These are phyloP conservation scores for Onygenales sp. DNA, from an alignment of 2,329 filamentous ascomycete species.

Conservation along the genomic window DNA sequence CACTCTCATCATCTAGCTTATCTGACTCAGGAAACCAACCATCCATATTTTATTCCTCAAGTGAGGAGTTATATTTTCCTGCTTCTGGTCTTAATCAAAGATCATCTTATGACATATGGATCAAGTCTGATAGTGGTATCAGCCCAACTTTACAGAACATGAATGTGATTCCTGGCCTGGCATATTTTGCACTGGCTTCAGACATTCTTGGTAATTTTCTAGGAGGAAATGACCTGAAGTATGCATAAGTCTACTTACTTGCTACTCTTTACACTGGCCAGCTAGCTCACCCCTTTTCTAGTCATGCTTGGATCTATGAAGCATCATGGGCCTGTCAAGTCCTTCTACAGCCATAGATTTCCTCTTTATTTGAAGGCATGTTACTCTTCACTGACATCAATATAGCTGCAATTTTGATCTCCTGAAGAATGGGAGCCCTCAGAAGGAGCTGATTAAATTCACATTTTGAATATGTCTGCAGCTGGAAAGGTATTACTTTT, in stretches of 20 bases:
- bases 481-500: constrained; percentile 62
- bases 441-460: constrained; percentile 57
- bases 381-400: not conserved
- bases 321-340: constrained; percentile 56
- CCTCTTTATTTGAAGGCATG: not conserved
- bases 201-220: constrained; percentile 77
- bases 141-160: constrained; percentile 48
- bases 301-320: constrained; percentile 60
- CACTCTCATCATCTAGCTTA: not conserved
- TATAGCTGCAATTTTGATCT: constrained; percentile 25
- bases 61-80: not conserved
- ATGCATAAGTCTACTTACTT: constrained; percentile 76
- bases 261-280: constrained; percentile 89
- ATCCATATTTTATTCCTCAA: not conserved
- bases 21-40: not conserved
- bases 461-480: constrained; percentile 93
- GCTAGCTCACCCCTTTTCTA: constrained; percentile 75
- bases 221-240: constrained; percentile 68
- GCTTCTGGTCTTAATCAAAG: constrained; percentile 9
- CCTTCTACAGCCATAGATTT: constrained; percentile 62
- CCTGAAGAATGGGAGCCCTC: constrained; percentile 17
- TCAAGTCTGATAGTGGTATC: too few relatives aligned
- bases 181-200: constrained; percentile 79
- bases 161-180: constrained; percentile 78
- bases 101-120: not conserved